Evolutionary conservation across 108 stramenopile genomes (phyloP).

Genomic region (Thalassiosira profunda): DNA sequence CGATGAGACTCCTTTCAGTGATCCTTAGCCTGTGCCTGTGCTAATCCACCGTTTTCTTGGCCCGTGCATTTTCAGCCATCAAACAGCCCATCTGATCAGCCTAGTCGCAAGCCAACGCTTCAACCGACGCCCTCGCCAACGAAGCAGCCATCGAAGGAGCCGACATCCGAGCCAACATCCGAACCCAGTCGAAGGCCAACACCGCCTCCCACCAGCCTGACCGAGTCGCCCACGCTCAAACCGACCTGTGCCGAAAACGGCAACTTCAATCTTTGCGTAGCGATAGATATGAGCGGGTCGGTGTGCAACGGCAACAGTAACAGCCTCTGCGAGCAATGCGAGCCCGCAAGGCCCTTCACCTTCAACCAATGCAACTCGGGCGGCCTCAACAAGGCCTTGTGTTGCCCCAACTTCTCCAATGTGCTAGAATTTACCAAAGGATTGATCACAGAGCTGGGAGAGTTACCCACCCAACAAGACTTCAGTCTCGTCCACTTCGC

Average conservation of each 20-base stretch:
- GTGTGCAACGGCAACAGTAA: slow-evolving; percentile 32
- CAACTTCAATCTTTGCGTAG: slow-evolving; percentile 41
- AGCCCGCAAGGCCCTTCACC: no score
- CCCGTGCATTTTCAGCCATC: no score
- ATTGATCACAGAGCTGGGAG: slow-evolving; percentile 16
- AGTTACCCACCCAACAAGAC: slow-evolving; percentile 5
- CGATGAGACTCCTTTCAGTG: no score
- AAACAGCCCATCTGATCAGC: no score
- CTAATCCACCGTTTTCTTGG: no score
- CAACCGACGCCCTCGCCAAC: not conserved
- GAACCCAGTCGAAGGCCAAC: not conserved
- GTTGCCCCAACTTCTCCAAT: slow-evolving; percentile 40
- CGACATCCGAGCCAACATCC: not conserved
- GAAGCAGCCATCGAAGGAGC: not conserved
- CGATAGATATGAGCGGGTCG: slow-evolving; percentile 40
- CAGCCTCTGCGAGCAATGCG: slow-evolving; percentile 4
- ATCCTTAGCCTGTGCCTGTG: no score
- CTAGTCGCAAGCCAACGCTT: no score
- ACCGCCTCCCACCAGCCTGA: not conserved
- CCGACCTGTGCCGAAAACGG: slow-evolving; percentile 18
- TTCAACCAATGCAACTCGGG: not conserved
- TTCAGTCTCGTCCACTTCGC: slow-evolving; percentile 31
- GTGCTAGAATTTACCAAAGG: slow-evolving; percentile 32
- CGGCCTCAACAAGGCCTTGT: slow-evolving; percentile 7
- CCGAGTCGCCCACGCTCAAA: not conserved